Conservation (phyloP, 1,284 basidiomycete species). For the Ganoderma lingzhi region DNA sequence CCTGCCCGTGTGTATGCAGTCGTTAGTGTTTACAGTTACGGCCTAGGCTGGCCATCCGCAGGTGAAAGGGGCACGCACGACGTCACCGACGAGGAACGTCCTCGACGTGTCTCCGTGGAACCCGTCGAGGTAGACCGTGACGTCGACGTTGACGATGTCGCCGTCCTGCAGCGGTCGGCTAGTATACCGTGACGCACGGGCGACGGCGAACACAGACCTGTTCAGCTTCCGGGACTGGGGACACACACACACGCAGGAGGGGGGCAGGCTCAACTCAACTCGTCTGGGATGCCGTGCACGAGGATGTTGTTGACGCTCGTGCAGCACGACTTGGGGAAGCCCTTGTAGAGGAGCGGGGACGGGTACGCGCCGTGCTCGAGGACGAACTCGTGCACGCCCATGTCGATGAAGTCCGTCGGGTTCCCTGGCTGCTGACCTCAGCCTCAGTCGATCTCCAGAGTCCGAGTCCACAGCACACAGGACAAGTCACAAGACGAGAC, state of each 20-base stretch:
- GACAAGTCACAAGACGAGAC: no score
- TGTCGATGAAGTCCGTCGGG: conserved; percentile 77
- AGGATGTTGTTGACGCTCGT: conserved; percentile 91
- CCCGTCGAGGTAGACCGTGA: conserved; percentile 81
- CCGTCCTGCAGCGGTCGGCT: conserved; percentile 83
- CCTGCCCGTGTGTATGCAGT: conserved; percentile 49
- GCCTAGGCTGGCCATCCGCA: no score
- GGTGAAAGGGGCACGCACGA: conserved; percentile 52
- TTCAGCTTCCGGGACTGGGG: not conserved
- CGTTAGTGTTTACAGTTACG: no score
- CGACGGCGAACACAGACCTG: no score
- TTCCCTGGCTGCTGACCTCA: not conserved
- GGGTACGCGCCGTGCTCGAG: conserved; percentile 82
- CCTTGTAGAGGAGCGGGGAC: conserved; percentile 84
- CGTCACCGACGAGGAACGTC: conserved; percentile 82
- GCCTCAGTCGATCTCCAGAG: not conserved
- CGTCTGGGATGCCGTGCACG: conserved; percentile 88
- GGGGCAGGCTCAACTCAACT: conserved; percentile 49
- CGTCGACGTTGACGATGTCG: conserved; percentile 87
- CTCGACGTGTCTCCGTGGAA: conserved; percentile 89
- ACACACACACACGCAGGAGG: not conserved
- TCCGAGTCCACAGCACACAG: no score
- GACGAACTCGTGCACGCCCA: conserved; percentile 75
- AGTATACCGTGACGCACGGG: not conserved
- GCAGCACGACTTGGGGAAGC: conserved; percentile 88